phyloP scores from a whole-genome alignment of 2,329 filamentous ascomycete genomes.

The Aspergillus ustus region DNA sequence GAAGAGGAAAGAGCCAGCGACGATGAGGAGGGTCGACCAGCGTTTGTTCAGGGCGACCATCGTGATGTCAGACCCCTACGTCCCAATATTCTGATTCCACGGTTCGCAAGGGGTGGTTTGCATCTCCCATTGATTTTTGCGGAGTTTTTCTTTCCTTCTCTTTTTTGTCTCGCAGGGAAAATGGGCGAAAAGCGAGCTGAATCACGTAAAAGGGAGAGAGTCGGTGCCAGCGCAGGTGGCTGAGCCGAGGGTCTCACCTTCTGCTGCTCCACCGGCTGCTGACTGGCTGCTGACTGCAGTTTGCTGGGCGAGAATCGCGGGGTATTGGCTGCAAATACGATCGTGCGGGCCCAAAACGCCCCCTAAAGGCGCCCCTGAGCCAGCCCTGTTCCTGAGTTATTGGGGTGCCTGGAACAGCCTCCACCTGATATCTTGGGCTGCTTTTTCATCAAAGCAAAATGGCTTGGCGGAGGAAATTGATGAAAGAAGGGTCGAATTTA shows the following conservation, averaged over 20 bases:
- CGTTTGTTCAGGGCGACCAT: neutral
- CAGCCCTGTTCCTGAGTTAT: neutral
- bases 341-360: neutral
- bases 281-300: neutral
- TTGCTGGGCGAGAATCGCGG: neutral
- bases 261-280: neutral
- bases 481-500: no score
- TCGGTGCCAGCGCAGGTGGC: neutral
- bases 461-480: no score
- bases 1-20: slow-evolving; percentile 6
- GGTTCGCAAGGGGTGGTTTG: neutral
- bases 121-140: neutral
- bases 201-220: neutral
- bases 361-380: neutral
- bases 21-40: slow-evolving; percentile 1
- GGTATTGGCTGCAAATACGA: neutral
- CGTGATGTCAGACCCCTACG: neutral
- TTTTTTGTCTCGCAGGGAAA: neutral
- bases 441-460: neutral
- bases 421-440: neutral
- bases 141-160: neutral
- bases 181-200: neutral
- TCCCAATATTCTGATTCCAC: no score
- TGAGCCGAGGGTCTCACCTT: neutral
- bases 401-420: neutral